Evolutionary conservation across 371 early-diverging fungal species (phyloP), one percentile per base, ranked within the genome.

Genomic region (Mortierella sp.): DNA sequence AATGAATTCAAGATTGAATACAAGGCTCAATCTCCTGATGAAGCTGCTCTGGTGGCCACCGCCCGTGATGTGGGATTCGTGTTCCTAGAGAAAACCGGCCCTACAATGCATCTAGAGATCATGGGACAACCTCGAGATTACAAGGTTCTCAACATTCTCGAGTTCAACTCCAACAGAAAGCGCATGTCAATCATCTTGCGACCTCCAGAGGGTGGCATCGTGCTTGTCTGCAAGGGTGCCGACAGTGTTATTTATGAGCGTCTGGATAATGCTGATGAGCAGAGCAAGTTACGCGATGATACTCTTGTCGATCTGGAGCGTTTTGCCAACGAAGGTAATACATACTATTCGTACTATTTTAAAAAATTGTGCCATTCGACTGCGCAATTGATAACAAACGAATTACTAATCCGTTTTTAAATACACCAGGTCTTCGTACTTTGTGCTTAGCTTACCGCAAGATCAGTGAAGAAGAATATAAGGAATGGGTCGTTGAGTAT

Each of bases 141-240:
- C 80, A 87, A 82, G 65, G 77, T 96, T 28, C 78, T 96, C 50
- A 91, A 94, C 53, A 90, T 92, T 10, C 76, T 96, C 0, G 96
- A 96, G 79, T 96, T 96, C 70, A 94, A 92, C 58, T 94, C 94
- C 19, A 90, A 90, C 16, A 86, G 96, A 63, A 96, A 96, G 83
- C 90, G 96, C 59, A 96, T 96, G 96, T 93, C 94, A 15, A 92
- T 96, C 2, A 90, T 96, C 50, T 75, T 93, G 63, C 77, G 89
- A 43, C 90, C 92, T 1, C 84, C 85, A 0, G 93, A 92, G 53
- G 89, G 90, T 28, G 89, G 92, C 32, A 94, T 97, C 41, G 86
- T 95, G 8, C 84, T 99, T 40, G 86, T 96, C 40, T 93, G 93
- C 74, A 99, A 99, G 84, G 99, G 99, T 19, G 98, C 99, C 15